These are phyloP conservation scores for Suillus discolor DNA, from an alignment of 768 basidiomycete species.

Conservation along the genomic window DNA sequence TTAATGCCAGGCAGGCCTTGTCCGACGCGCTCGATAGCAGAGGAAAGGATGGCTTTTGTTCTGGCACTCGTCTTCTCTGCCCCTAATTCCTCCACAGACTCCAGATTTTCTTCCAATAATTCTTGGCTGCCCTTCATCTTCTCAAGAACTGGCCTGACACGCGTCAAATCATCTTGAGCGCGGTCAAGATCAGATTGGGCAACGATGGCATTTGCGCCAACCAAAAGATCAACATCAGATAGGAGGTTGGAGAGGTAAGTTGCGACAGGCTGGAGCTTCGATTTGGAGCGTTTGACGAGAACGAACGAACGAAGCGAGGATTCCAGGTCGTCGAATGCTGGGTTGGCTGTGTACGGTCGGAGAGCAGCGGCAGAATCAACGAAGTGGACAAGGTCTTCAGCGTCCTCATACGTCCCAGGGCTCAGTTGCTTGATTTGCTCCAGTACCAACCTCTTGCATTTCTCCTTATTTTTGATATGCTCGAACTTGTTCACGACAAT, in stretches of 20 bases:
- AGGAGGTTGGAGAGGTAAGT: conserved; percentile 93
- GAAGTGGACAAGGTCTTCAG: conserved; percentile 94
- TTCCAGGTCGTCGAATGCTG: conserved; percentile 87
- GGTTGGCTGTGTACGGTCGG: conserved; percentile 63
- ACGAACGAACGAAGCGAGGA: conserved; percentile 91
- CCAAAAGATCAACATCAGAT: conserved; percentile 85
- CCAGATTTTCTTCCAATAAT: conserved; percentile 76
- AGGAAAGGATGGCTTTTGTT: conserved; percentile 60
- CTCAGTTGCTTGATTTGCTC: conserved; percentile 94
- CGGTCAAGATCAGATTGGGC: conserved; percentile 75
- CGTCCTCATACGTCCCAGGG: conserved; percentile 90
- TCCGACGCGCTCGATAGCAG: conserved; percentile 77
- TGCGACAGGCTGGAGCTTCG: conserved; percentile 91
- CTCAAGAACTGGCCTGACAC: conserved; percentile 80
- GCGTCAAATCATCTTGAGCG: conserved; percentile 69
- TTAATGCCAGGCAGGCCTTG: conserved; percentile 72
- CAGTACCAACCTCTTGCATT: conserved; percentile 83
- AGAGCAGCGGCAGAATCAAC: conserved; percentile 87
- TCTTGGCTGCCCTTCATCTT: conserved; percentile 80
- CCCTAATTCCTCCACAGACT: conserved; percentile 75
- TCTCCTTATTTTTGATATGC: conserved; percentile 92
- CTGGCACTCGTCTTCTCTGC: conserved; percentile 52
- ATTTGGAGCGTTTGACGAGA: conserved; percentile 92
- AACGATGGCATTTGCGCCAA: conserved; percentile 83
- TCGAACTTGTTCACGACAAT: conserved; percentile 99